Base-by-base conservation (phyloP, 495 filamentous ascomycete species). In the Mycothermus thermophilus region DNA sequence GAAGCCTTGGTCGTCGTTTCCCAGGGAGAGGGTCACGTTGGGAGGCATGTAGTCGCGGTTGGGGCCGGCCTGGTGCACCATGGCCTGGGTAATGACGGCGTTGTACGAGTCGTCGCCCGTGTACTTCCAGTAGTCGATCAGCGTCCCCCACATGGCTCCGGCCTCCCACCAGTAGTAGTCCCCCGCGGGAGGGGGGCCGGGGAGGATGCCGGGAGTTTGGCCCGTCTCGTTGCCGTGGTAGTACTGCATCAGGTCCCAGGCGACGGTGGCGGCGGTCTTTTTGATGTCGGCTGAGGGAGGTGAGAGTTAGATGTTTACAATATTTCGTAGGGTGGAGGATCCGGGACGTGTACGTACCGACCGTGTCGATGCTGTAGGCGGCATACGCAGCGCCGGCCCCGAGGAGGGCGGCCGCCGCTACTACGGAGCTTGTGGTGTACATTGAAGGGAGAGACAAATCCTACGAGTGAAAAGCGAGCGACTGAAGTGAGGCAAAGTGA, bases 1-100 rank as follows among this genome's bases (percentile, higher is more conserved):
- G 52, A 83, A 83, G 29, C 55, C 70, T 52, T 87, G 81, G 48
- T 92, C 84, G 48, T 90, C 83, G 45, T 92, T 92, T 23, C 83
- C 83, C 41, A 83, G 72, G 0, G 79, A 79, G 34, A 72, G 66
- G 14, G 76, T 80, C 38, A 82, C 79, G 54, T 92, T 88, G 18
- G 47, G 52, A 6, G 74, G 73, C 54, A 77, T 75, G 60, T 72
- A 87, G 55, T 87, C 72, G 33, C 69, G 45, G 38, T 73, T 49
- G 14, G 69, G 63, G 15, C 79, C 81, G 26, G 72, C 71, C 50
- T 88, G 82, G 48, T 52, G 70, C 32, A 82, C 64, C 62, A 88
- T 61, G n/a, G 72, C 76, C 8, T 75, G 46, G 12, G 59, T 67
- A 12, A 71, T 58, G 17, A 77, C 50, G 18, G 71, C 54, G 60